Base-by-base conservation (phyloP, 2,329 filamentous ascomycete species). In the Xylaria hypoxylon region DNA sequence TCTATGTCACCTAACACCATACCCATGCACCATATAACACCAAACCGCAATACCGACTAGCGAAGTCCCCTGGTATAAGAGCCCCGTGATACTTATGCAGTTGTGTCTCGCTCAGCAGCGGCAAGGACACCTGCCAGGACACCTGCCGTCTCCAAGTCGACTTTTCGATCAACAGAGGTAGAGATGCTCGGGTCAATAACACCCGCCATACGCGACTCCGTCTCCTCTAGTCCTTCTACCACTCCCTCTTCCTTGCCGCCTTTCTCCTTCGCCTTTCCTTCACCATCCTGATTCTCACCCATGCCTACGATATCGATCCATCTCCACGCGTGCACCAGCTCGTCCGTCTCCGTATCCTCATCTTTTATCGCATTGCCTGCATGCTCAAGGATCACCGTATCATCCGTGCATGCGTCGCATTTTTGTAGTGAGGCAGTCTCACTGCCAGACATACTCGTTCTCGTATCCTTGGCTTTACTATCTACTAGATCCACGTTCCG, bases 281-380 rank as follows among this genome's bases (percentile, higher is more conserved):
- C 45, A 5, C 44, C 26, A 10, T n/a, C 50, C 2, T 48, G 22
- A 1, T 33, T 5, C 28, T 59, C 52, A 28, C 82, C 86, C 68
- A 87, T 77, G 7, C 85, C 85, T 2, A 86, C 79, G 22, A 84
- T 78, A 56, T 87, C 83, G 66, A 88, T 82, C 82, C 82, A 86
- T 47, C 77, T 75, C 86, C 86, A 89, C 60, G 80, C 77, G 2
- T 81, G 80, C 7, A 88, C 80, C 1, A 70, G 42, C 31, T 66
- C 63, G 7, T 68, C 62, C 28, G 60, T 13, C 17, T n/a, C 40
- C 3, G 22, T 24, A 2, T 60, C 62, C 2, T 67, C 57, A 8
- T 56, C 65, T 22, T 57, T 47, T 19, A 62, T 69, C 1, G 75
- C 74, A 53, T 76, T 77, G 1, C 74, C 79, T 65, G 78, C 79